Base-by-base conservation (phyloP, 192 early-diverging fungal genomes). In the Kickxella alabastrina region DNA sequence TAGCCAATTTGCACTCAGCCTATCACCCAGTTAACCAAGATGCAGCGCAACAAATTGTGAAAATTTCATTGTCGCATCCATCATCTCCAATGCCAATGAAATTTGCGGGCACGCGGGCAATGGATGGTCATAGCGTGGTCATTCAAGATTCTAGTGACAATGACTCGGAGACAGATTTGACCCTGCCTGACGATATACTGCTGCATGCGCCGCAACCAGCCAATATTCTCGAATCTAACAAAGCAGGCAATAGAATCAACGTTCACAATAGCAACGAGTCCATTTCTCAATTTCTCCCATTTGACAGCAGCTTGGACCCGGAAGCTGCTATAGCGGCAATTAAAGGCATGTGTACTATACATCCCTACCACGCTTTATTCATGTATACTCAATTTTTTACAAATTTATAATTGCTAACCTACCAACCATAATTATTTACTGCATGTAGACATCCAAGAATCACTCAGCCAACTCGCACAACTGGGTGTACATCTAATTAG, bases 131-230 rank as follows among this genome's bases (percentile, higher is more conserved):
- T 8, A 56, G 61, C 36, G 48, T 64, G 10, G 17, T 56, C 13
- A 64, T 64, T 0, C 61, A 39, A 18, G 61, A 64, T 26, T 64
- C 61, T n/a, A 64, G 61, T 15, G 61, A 64, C 13, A 47, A 51
- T 14, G 53, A 64, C 13, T 45, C 51, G 15, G 48, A 47, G 15
- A 48, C 41, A 6, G 53, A 55, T 18, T 28, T 64, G 12, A 46
- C 49, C 26, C 28, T 68, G 17, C 53, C 65, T 12, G 57, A 35
- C 3, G 57, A 68, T 18, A 21, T 35, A 4, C 13, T 23, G 0
- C 21, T 23, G 0, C 21, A 59, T 8, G 34, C 17, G 2, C 12
- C 31, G 6, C 31, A 32, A 32, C n/a, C 26, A 22, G 4, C 10
- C 10, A 18, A 12, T 5, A 32, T 15, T 4, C 24, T 28, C 14